Base-by-base conservation (phyloP, 1,284 basidiomycete species). In the Melampsora americana region DNA sequence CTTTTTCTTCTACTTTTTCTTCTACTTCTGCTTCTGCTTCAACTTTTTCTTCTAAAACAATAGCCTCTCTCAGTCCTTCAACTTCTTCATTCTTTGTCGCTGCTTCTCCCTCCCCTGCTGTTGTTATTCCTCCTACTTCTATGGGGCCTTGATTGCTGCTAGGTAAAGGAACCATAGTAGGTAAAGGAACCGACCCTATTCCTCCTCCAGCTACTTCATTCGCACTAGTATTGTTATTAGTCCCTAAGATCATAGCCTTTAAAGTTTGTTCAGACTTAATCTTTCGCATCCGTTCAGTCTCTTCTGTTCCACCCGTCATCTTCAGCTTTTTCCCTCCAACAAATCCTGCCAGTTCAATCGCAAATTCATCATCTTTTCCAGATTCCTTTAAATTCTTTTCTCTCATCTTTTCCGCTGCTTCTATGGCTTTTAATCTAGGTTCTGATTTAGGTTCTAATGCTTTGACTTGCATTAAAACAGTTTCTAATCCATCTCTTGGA, bases 271-370 rank as follows among this genome's bases (percentile, higher is more conserved):
- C 93, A 81, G 91, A 92, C 81, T 89, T 86, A 82, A 88, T 88
- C 85, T 92, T 90, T 79, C 93, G 85, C 79, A 93, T 86, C 64
- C 94, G 86, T 84, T 96, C 94, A 18, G 86, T 87, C 85, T 96
- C 94, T 82, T 95, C 93, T 28, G 92, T 90, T 6, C 94, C 94
- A 62, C 94, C 94, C 26, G 93, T 97, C 91, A 93, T 91, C 85
- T 89, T 92, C 82, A 97, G 84, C 84, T 90, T 93, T 85, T 90
- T 90, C 72, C 89, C 88, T 1, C 85, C 86, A 62, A 96, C 92
- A 83, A 95, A 96, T 3, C 90, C 91, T 39, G 85, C 84, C 77
- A 97, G 82, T 85, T 96, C 93, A 18, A 87, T 85, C 79, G 91
- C 88, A 83, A 96, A 89, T 79, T 92, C 93, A 68, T 83, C 82